Evolutionary conservation across 2,329 filamentous ascomycete genomes (phyloP).

Genomic region (Pseudocercospora fijiensis): DNA sequence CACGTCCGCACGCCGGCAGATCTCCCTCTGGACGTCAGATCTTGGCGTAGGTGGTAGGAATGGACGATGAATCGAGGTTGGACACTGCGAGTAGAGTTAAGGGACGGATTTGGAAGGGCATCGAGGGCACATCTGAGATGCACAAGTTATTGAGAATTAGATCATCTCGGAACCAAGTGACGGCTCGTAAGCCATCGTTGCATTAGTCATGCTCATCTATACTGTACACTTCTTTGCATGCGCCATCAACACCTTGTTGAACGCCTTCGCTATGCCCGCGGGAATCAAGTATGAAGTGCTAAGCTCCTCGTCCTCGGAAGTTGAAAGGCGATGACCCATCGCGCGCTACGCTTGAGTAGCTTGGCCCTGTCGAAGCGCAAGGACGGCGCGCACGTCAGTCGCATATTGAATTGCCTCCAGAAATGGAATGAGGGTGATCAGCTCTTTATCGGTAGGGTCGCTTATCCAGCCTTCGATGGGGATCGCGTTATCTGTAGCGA

Average conservation of each 20-base stretch:
- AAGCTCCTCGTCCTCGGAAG: background rate
- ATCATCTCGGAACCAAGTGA: background rate
- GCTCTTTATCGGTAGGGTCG: slow-evolving; percentile 93
- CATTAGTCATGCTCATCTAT: slow-evolving; percentile 8
- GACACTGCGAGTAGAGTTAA: background rate
- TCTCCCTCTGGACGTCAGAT: background rate
- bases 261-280: slow-evolving; percentile 9
- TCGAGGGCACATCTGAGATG: background rate
- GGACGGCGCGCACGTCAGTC: slow-evolving; percentile 86
- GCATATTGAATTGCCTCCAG: slow-evolving; percentile 95
- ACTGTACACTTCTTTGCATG: slow-evolving; percentile 4
- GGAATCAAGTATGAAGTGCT: slow-evolving; percentile 1
- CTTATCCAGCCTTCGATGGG: slow-evolving; percentile 99
- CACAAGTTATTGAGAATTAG: background rate
- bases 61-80: background rate
- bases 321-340: background rate
- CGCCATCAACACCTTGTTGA: background rate
- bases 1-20: background rate
- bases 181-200: slow-evolving; percentile 2
- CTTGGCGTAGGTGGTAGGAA: background rate
- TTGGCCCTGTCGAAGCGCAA: slow-evolving; percentile 86
- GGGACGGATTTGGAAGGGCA: background rate
- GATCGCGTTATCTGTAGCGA: slow-evolving; percentile 82
- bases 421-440: slow-evolving; percentile 87
- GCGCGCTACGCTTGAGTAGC: slow-evolving; percentile 37